These are phyloP conservation scores for Dendrocalamus latiflorus DNA, from an alignment of 202 grass and related monocot genomes.

Conservation along the genomic window DNA sequence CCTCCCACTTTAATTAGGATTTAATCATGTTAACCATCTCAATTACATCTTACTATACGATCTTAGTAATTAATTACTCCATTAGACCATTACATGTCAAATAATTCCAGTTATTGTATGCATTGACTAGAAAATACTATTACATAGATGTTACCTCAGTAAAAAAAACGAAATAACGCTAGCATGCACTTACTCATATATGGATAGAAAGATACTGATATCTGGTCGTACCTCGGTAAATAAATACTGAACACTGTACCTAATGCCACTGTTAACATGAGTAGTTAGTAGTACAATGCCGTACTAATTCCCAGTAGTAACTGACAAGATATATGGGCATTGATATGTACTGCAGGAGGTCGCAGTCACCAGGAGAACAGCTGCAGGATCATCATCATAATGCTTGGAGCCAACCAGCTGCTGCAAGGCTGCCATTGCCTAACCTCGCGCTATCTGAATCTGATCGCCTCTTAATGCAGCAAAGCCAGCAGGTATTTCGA, in stretches of 20 bases:
- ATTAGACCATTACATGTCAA: not conserved
- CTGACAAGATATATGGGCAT: not conserved
- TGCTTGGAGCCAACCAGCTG: conserved; percentile 20
- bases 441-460: not conserved
- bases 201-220: not conserved
- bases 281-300: not conserved
- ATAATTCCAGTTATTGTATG: not conserved
- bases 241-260: not conserved
- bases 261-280: not conserved
- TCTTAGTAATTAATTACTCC: not conserved
- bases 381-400: not conserved
- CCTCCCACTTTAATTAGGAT: not conserved
- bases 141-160: not conserved
- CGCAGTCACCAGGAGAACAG: conserved; percentile 8
- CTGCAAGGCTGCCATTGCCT: conserved; percentile 5
- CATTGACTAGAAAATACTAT: not conserved
- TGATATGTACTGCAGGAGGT: conserved; percentile 30
- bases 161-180: too few relatives aligned
- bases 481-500: not conserved
- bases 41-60: not conserved
- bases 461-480: conserved; percentile 6
- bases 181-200: too few relatives aligned
- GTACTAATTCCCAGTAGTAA: not conserved
- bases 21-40: not conserved
- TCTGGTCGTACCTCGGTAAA: not conserved